A percentile compares a stretch with the other conserved stretches of the same genome.
Conservation (phyloP, 1,139 yeast genomes). For the Kodamaea plutei region DNA sequence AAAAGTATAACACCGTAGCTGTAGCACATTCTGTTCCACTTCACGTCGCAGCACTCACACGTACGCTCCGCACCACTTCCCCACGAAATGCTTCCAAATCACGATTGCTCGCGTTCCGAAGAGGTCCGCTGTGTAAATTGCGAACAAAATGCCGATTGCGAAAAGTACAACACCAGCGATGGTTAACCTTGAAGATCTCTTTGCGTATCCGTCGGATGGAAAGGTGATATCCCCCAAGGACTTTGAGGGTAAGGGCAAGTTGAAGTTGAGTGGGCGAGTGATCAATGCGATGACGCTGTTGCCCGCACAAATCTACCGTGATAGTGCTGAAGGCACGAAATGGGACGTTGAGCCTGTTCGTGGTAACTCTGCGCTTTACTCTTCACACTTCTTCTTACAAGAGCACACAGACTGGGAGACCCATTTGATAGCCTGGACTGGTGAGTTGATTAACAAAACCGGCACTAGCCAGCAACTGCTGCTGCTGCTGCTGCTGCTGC, state of each 20-base stretch:
- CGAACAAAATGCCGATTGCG: background rate
- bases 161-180: slow-evolving; percentile 1
- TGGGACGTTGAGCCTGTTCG: slow-evolving; percentile 64
- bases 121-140: background rate
- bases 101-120: background rate
- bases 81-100: too few relatives aligned
- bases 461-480: slow-evolving; percentile 16
- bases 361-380: slow-evolving; percentile 82
- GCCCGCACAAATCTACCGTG: slow-evolving; percentile 57
- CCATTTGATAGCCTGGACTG: slow-evolving; percentile 92
- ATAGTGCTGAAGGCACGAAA: slow-evolving; percentile 24
- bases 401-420: slow-evolving; percentile 80
- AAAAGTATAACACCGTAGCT: background rate
- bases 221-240: slow-evolving; percentile 31
- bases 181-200: slow-evolving; percentile 15
- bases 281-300: slow-evolving; percentile 65
- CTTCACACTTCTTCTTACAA: slow-evolving; percentile 63
- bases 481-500: slow-evolving; percentile 6
- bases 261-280: slow-evolving; percentile 57
- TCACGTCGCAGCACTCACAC: too few relatives aligned
- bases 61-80: too few relatives aligned
- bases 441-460: slow-evolving; percentile 57
- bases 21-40: too few relatives aligned
- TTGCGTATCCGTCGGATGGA: slow-evolving; percentile 23
- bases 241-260: slow-evolving; percentile 21